These are phyloP conservation scores for Phytophthora niederhauseri DNA, from an alignment of 352 stramenopile species.

Conservation along the genomic window DNA sequence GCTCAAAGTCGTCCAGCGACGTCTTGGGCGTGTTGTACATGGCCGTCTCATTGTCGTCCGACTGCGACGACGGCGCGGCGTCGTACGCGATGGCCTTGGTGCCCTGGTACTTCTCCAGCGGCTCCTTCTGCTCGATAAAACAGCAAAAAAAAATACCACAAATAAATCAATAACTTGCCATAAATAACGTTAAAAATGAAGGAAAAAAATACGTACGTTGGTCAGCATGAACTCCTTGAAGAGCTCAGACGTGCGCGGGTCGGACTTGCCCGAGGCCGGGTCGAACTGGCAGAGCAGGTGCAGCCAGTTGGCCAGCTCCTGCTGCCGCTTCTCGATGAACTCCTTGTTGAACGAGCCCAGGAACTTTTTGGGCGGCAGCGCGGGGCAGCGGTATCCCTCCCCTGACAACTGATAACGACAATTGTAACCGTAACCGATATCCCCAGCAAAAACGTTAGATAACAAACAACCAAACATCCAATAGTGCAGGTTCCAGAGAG, in stretches of 20 bases:
- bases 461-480: not conserved
- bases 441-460: not conserved
- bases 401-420: constrained; percentile 50
- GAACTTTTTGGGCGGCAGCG: constrained; percentile 90
- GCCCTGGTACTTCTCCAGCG: constrained; percentile 63
- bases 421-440: constrained; percentile 7
- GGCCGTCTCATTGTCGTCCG: constrained; percentile 38
- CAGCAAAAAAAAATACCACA: constrained; percentile 12
- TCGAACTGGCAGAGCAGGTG: constrained; percentile 83
- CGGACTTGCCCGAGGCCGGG: constrained; percentile 56
- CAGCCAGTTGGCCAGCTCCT: constrained; percentile 88
- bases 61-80: constrained; percentile 38
- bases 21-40: constrained; percentile 91
- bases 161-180: not conserved
- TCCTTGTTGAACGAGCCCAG: constrained; percentile 90
- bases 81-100: constrained; percentile 46
- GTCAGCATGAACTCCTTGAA: constrained; percentile 84
- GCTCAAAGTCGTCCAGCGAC: constrained; percentile 92
- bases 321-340: constrained; percentile 90
- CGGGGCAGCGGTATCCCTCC: constrained; percentile 79
- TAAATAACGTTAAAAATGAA: not conserved
- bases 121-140: constrained; percentile 62
- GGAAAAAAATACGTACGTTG: constrained; percentile 58
- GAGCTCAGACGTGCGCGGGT: constrained; percentile 73
- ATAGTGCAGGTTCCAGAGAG: constrained; percentile 13